A percentile compares a stretch with the other conserved stretches of the same genome.
These are phyloP conservation scores for Parastagonospora avenae DNA, from an alignment of 2,329 filamentous ascomycete genomes.

Conservation along the genomic window DNA sequence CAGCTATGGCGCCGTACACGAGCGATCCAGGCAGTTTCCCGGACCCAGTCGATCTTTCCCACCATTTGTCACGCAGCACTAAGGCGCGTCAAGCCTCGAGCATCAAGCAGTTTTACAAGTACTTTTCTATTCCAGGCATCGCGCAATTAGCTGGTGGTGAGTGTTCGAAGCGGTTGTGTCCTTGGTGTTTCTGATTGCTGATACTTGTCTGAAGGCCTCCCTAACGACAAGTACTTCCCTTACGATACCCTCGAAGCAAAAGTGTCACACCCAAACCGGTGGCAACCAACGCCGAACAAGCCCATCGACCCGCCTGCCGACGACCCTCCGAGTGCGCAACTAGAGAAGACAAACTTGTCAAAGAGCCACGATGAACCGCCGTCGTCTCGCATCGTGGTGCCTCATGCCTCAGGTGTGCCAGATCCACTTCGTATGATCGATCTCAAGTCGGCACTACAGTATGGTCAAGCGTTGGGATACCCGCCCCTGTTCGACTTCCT, in stretches of 20 bases:
- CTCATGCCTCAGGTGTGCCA: slow-evolving; percentile 65
- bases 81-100: slow-evolving; percentile 67
- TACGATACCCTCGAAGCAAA: slow-evolving; percentile 89
- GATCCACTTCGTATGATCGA: slow-evolving; percentile 76
- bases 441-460: slow-evolving; percentile 80
- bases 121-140: slow-evolving; percentile 69
- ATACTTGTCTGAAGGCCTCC: slow-evolving; percentile 64
- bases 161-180: not conserved
- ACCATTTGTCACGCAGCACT: slow-evolving; percentile 76
- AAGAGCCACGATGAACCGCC: slow-evolving; percentile 32
- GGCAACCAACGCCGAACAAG: slow-evolving; percentile 70
- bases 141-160: slow-evolving; percentile 65
- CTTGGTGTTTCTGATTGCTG: slow-evolving; percentile 7
- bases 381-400: slow-evolving; percentile 67
- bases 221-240: slow-evolving; percentile 81
- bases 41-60: slow-evolving; percentile 73
- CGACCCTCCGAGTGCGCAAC: slow-evolving; percentile 28
- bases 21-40: slow-evolving; percentile 40
- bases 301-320: slow-evolving; percentile 54
- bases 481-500: slow-evolving; percentile 78
- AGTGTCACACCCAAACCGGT: slow-evolving; percentile 74
- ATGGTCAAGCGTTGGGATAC: slow-evolving; percentile 82
- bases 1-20: slow-evolving; percentile 30
- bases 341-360: slow-evolving; percentile 38
- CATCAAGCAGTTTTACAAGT: slow-evolving; percentile 86